These are phyloP conservation scores for Heimioporus punctisporus DNA, from an alignment of 1,284 basidiomycete species.

Conservation along the genomic window DNA sequence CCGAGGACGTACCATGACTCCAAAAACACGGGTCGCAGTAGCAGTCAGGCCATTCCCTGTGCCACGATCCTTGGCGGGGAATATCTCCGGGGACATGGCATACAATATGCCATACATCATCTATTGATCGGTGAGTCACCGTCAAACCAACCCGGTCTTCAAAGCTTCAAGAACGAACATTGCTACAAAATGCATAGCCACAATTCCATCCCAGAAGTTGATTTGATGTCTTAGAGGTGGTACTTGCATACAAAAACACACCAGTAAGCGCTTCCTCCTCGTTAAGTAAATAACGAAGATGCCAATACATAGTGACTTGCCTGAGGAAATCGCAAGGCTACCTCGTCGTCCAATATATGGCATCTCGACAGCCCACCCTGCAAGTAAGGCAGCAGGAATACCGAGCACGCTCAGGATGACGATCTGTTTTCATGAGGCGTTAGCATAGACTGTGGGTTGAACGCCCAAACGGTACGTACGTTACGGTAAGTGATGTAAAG, in stretches of 20 bases:
- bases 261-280: conserved; percentile 59
- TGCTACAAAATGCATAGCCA: conserved; percentile 62
- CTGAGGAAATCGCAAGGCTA: conserved; percentile 57
- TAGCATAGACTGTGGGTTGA: no score
- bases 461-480: conserved; percentile 29
- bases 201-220: conserved; percentile 77
- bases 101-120: conserved; percentile 79
- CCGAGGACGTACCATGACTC: conserved; percentile 49
- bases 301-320: conserved; percentile 28
- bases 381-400: conserved; percentile 67
- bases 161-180: conserved; percentile 39
- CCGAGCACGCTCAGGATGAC: conserved; percentile 66
- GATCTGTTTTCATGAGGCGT: conserved; percentile 35
- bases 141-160: not conserved
- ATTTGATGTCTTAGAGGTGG: conserved; percentile 63
- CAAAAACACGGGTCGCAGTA: conserved; percentile 63
- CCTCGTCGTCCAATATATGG: conserved; percentile 64
- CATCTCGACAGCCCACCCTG: conserved; percentile 64
- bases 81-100: conserved; percentile 67
- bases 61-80: conserved; percentile 72
- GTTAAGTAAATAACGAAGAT: conserved; percentile 15
- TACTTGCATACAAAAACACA: conserved; percentile 68
- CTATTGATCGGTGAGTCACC: conserved; percentile 24
- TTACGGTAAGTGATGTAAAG: conserved; percentile 56
- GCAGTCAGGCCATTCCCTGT: conserved; percentile 73